Percentiles rank a stretch among this genome's conserved stretches.
phyloP scores from a whole-genome alignment of 257 asterid genomes.

The Lycium ferocissimum region DNA sequence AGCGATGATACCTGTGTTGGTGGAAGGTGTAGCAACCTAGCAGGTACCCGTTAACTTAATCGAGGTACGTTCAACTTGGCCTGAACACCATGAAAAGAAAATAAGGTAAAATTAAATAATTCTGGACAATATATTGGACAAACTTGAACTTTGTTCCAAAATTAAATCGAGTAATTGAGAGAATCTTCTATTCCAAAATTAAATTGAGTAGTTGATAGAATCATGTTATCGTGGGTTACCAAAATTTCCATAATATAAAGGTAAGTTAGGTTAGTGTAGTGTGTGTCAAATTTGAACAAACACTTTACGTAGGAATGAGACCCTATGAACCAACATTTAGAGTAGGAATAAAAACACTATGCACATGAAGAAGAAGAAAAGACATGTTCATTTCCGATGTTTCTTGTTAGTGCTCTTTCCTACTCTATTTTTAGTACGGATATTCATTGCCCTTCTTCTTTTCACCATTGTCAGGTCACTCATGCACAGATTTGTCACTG shows the following conservation, averaged over 20 bases:
- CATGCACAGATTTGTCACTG: constrained; percentile 31
- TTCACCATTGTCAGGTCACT: constrained; percentile 43
- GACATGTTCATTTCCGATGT: constrained; percentile 26
- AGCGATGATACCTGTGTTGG: no score
- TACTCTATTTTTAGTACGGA: constrained; percentile 35
- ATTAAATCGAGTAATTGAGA: background rate
- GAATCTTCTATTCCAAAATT: background rate
- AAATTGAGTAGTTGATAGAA: background rate
- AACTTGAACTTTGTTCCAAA: background rate
- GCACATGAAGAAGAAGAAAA: background rate
- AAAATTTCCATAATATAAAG: background rate
- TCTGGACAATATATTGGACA: no score
- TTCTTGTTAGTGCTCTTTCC: constrained; percentile 1
- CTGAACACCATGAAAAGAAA: no score
- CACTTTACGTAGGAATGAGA: constrained; percentile 20
- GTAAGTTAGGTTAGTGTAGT: background rate
- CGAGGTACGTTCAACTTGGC: no score
- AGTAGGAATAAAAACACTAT: constrained; percentile 23
- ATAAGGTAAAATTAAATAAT: no score
- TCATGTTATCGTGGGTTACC: no score
- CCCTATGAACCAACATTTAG: constrained; percentile 16
- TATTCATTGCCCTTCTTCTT: background rate
- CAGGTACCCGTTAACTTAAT: no score
- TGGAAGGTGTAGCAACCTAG: no score
- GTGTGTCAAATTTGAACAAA: constrained; percentile 20